Percentiles rank a stretch among this genome's conserved stretches.
phyloP scores from a whole-genome alignment of 2,329 filamentous ascomycete species.

The Microascus cirrosus region DNA sequence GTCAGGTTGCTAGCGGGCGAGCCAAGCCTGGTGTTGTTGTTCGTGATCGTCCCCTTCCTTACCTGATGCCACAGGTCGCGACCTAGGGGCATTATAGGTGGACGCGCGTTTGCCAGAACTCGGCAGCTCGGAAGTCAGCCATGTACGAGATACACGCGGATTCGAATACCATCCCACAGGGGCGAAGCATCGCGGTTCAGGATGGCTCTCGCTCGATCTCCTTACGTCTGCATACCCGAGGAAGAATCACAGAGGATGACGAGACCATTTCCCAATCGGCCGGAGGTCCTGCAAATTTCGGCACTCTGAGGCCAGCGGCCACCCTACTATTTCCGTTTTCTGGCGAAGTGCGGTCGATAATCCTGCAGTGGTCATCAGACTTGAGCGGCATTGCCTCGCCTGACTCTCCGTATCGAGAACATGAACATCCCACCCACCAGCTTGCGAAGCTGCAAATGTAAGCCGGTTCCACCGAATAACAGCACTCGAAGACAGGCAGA shows the following conservation, averaged over 20 bases:
- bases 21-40: neutral
- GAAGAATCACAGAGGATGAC: neutral
- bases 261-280: neutral
- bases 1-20: neutral
- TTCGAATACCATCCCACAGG: neutral
- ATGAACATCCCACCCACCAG: neutral
- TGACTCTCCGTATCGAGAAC: neutral
- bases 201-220: neutral
- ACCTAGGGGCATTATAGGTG: neutral
- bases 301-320: neutral
- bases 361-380: slow-evolving; percentile 1
- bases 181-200: neutral
- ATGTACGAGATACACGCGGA: neutral
- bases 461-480: neutral
- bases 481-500: neutral
- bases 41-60: neutral
- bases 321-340: neutral
- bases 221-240: neutral
- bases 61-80: neutral
- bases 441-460: neutral
- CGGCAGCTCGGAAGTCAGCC: neutral
- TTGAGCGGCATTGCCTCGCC: slow-evolving; percentile 1
- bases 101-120: neutral
- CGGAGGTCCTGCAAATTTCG: neutral
- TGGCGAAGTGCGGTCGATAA: neutral